Base-by-base conservation (phyloP, 805 yeast species). In the Candida succiphila region DNA sequence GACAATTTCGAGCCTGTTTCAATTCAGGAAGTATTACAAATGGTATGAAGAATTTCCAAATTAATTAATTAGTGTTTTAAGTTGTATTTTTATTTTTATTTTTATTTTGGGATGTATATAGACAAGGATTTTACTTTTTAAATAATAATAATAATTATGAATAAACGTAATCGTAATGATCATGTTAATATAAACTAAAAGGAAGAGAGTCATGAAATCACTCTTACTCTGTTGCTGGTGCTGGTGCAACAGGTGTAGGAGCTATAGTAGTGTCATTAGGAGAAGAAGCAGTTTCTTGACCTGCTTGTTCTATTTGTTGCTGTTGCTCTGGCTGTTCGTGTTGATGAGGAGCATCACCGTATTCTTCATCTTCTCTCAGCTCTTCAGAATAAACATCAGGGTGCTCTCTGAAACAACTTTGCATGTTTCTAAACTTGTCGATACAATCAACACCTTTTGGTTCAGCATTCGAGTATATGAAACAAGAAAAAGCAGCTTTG, bases 391-490 rank as follows among this genome's bases (percentile, higher is more conserved):
- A 92, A 33, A 82, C 79, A 39, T 92, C 98, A 20, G 96, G 97
- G 60, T 88, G 72, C 53, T 72, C 66, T 65, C 89, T 78, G 76
- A 92, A 92, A 63, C 98, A 92, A 41, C 74, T 70, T 64, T 94
- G 95, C 97, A 89, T 92, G 49, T 65, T 72, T 56, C 79, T 77
- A 63, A 89, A 92, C 63, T 83, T 82, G 48, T 82, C 85, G 46
- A 89, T 75, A 62, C 98, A 92, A 57, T 92, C 96, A 40, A 83
- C 75, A 31, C 98, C 98, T 66, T 89, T 89, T 54, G 97, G 96
- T 55, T 89, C 97, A 37, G 80, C 79, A 49, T 80, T 85, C 6
- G 96, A 87, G 65, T 81, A 87, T 28, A 92, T 89, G 52, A 92
- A 92, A 58, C 98, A 92, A 8, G 94, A 70, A 57, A 92, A 92